These are phyloP conservation scores for Fibroporia radiculosa DNA, from an alignment of 768 basidiomycete species.

Conservation along the genomic window DNA sequence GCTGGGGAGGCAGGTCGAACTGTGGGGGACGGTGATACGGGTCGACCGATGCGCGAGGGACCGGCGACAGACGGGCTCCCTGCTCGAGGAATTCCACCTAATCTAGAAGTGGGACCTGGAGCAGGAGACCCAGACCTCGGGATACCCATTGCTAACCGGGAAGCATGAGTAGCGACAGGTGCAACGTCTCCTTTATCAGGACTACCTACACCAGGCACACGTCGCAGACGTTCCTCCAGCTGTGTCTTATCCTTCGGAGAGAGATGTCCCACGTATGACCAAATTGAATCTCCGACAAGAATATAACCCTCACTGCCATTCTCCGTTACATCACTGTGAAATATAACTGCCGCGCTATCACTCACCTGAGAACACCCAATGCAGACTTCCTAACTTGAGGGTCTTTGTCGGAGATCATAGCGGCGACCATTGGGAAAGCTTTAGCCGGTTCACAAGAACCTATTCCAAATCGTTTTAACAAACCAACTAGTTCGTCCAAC, in stretches of 20 bases:
- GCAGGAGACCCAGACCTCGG: conserved; percentile 46
- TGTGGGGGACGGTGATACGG: conserved; percentile 35
- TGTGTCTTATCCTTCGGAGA: conserved; percentile 87
- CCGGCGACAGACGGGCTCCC: conserved; percentile 37
- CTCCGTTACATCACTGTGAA: conserved; percentile 4
- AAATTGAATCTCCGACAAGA: conserved; percentile 80
- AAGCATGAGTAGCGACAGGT: conserved; percentile 36
- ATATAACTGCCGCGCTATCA: neutral
- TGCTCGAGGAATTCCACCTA: conserved; percentile 39
- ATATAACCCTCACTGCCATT: conserved; percentile 66
- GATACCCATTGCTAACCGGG: conserved; percentile 42
- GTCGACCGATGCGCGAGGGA: conserved; percentile 34
- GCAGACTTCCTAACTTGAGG: conserved; percentile 84
- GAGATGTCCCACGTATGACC: conserved; percentile 67
- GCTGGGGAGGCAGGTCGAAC: conserved; percentile 38
- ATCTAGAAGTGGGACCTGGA: conserved; percentile 28
- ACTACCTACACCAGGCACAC: conserved; percentile 62
- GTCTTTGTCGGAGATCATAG: conserved; percentile 85
- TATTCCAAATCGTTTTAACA: conserved; percentile 79
- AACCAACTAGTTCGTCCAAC: conserved; percentile 69
- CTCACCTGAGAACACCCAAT: conserved; percentile 73
- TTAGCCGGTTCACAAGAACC: conserved; percentile 74
- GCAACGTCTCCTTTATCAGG: conserved; percentile 34
- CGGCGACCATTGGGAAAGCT: conserved; percentile 69
- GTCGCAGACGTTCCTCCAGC: conserved; percentile 81